Evolutionary conservation across 805 yeast species (phyloP), one percentile per base, ranked within the genome.

Genomic region (Candida tammaniensis): DNA sequence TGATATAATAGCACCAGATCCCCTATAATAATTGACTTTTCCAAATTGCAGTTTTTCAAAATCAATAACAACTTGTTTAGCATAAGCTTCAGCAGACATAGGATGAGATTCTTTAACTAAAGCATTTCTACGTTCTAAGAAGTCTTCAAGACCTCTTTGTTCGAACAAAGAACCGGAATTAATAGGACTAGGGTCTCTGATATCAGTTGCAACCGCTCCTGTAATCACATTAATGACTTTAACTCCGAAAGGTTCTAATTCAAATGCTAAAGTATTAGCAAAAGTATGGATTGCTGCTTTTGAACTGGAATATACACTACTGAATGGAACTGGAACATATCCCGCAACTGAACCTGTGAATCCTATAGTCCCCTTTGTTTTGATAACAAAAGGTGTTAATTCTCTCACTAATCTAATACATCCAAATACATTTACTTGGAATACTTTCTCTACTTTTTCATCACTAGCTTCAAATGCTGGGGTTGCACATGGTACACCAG

Each of bases 341-440:
- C 48, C 51, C 3, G 58, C 57, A 4, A 56, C 49, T 1, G 68
- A 59, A 1, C 62, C 46, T 3, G 71, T 62, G 47, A 64, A 63
- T 4, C 52, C 61, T 12, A 64, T 58, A 0, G 59, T 44, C 0
- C 71, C 70, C 29, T 56, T 48, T 5, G 61, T 48, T 5, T 43
- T 42, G n/a, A 66, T 44, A 22, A 67, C 44, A 24, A 55, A 36
- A 13, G 51, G 53, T 8, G 49, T 39, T 37, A 68, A 57, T 19
- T 51, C 52, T 38, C 56, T 57, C 18, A 62, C 49, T 31, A 62
- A 38, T 39, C 49, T 50, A 34, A 64, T 48, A 21, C 57, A 61
- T 10, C 68, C 71, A 25, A 64, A 44, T 1, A 61, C 56, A 43
- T 68, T 68, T 11, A 61, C 64, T 15, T 63, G 50, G 31, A 54